A percentile compares a stretch with the other conserved stretches of the same genome.
Conservation (phyloP, 2,329 filamentous ascomycete species). For the Fusarium sp. region DNA sequence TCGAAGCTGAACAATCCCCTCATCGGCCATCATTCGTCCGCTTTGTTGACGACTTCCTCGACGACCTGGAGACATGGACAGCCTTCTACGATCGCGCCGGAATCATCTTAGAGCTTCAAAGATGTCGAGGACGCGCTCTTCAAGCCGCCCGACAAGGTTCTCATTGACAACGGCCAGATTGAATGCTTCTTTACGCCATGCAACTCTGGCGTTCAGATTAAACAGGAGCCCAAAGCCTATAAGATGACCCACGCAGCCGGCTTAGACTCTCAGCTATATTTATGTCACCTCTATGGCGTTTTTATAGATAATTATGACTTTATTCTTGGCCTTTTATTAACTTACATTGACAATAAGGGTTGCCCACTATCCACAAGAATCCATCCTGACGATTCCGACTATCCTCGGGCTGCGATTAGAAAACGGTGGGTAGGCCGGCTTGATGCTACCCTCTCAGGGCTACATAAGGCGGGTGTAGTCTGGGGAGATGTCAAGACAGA, state of each 20-base stretch:
- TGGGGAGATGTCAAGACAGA: no score
- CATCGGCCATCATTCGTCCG: slow-evolving; percentile 17
- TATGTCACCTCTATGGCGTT: slow-evolving; percentile 35
- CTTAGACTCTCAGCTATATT: slow-evolving; percentile 16
- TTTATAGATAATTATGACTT: slow-evolving; percentile 27
- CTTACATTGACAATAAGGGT: slow-evolving; percentile 10
- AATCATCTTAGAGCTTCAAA: slow-evolving; percentile 29
- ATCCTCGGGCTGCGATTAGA: slow-evolving; percentile 12
- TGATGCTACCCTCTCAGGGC: no score
- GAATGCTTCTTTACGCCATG: slow-evolving; percentile 39
- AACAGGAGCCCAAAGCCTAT: slow-evolving; percentile 28
- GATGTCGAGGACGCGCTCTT: slow-evolving; percentile 37
- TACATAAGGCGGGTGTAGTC: no score
- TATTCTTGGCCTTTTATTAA: slow-evolving; percentile 27
- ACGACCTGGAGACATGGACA: slow-evolving; percentile 39
- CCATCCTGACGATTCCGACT: not conserved
- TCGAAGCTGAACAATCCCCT: slow-evolving; percentile 8
- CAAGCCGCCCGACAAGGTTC: slow-evolving; percentile 29
- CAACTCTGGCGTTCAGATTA: slow-evolving; percentile 12
- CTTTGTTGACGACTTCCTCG: slow-evolving; percentile 31
- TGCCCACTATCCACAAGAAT: slow-evolving; percentile 5
- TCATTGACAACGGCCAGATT: slow-evolving; percentile 25
- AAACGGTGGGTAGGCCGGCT: slow-evolving; percentile 25
- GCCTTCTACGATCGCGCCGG: slow-evolving; percentile 32
- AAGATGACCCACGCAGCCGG: slow-evolving; percentile 21